Conservation (phyloP, 495 filamentous ascomycete species). For the Cercophora scortea region DNA sequence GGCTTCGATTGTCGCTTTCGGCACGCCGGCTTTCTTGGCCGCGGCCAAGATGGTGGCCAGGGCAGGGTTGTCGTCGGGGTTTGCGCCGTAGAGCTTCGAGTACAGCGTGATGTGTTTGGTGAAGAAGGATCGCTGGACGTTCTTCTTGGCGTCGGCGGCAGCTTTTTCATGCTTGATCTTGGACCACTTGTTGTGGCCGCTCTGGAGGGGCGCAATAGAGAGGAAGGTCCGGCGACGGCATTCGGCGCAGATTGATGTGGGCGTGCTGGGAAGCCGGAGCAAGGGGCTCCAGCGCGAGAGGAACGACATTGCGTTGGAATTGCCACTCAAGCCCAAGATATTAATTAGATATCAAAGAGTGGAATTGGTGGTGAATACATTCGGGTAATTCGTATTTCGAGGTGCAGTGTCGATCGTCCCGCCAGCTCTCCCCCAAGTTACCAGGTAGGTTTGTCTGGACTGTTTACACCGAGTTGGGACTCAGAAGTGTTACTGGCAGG, state of each 20-base stretch:
- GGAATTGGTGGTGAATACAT: too few species aligned
- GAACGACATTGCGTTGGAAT: too few species aligned
- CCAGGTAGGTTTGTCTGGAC: too few species aligned
- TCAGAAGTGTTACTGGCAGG: too few species aligned
- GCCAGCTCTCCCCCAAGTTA: too few species aligned
- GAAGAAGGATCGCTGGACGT: conserved; percentile 33
- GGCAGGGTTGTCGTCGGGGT: conserved; percentile 64
- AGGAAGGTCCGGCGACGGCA: conserved; percentile 46
- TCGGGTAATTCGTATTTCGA: too few species aligned
- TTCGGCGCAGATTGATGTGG: conserved; percentile 36
- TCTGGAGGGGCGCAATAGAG: conserved; percentile 38
- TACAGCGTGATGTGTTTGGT: conserved; percentile 43
- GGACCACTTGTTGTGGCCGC: conserved; percentile 88
- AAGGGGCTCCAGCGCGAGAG: too few species aligned
- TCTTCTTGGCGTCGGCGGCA: conserved; percentile 59
- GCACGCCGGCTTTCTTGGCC: conserved; percentile 81
- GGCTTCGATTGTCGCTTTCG: conserved; percentile 73
- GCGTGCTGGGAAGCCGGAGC: too few species aligned
- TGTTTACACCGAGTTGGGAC: too few species aligned
- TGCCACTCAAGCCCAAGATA: too few species aligned
- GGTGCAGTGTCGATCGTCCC: too few species aligned
- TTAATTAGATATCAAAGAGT: too few species aligned
- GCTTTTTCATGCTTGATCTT: conserved; percentile 94
- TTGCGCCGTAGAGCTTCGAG: conserved; percentile 56
- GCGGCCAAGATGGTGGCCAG: conserved; percentile 61